Evolutionary conservation across 148 eudicot genomes (phyloP).

Genomic region (Rhododendron mucronatum): DNA sequence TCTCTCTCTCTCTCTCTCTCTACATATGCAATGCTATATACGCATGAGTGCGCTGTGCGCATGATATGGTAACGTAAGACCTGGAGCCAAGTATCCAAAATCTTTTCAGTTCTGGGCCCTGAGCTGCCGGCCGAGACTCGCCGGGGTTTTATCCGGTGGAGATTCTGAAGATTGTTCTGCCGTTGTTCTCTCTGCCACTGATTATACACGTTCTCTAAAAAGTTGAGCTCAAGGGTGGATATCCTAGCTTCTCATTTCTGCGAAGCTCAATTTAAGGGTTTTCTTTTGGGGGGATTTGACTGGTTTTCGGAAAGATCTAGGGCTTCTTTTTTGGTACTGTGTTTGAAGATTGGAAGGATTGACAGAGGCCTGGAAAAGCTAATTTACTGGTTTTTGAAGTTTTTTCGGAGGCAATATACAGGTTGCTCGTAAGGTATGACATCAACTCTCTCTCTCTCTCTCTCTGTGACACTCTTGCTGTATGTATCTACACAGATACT

Average conservation of each 20-base stretch:
- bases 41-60: not conserved
- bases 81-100: conserved; percentile 4
- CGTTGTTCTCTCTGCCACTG: not conserved
- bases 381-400: not conserved
- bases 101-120: not conserved
- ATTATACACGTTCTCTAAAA: not conserved
- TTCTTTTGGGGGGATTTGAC: not conserved
- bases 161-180: not conserved
- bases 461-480: not conserved
- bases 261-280: not conserved
- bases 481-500: not conserved
- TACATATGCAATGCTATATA: not conserved
- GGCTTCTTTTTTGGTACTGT: not conserved
- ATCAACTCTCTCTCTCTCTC: not conserved
- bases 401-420: not conserved
- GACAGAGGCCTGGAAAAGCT: not conserved
- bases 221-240: not conserved
- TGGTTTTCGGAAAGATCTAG: not conserved
- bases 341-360: not conserved
- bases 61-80: conserved; percentile 2
- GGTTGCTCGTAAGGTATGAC: not conserved
- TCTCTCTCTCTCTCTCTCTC: conserved; percentile 1
- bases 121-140: not conserved
- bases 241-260: not conserved
- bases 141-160: not conserved